These are phyloP conservation scores for Linnemannia schmuckeri DNA, from an alignment of 192 early-diverging fungal genomes.

Conservation along the genomic window DNA sequence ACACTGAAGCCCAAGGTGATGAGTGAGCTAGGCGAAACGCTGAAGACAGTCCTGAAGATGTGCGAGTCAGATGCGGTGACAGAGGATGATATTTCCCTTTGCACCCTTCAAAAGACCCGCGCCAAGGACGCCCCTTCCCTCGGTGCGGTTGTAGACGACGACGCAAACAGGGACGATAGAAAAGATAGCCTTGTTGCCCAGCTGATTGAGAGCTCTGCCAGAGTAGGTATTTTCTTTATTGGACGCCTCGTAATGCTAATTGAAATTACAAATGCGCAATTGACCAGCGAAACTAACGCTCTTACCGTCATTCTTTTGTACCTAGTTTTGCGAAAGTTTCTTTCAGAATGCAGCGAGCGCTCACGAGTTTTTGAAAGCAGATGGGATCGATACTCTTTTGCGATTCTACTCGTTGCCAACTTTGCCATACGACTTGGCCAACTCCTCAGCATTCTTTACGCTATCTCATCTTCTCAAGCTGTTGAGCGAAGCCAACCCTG, in stretches of 20 bases:
- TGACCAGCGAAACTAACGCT: neutral
- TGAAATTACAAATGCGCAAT: too few relatives aligned
- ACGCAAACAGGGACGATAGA: slow-evolving; percentile 63
- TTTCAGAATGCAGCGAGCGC: slow-evolving; percentile 84
- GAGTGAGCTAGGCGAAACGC: slow-evolving; percentile 74
- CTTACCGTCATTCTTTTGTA: neutral
- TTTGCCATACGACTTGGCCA: slow-evolving; percentile 81
- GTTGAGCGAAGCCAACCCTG: slow-evolving; percentile 75
- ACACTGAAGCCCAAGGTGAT: slow-evolving; percentile 81
- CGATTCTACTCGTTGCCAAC: slow-evolving; percentile 74
- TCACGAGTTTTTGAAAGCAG: slow-evolving; percentile 77
- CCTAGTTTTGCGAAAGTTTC: slow-evolving; percentile 86
- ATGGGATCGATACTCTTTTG: slow-evolving; percentile 75
- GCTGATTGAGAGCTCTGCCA: slow-evolving; percentile 75
- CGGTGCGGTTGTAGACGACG: slow-evolving; percentile 35
- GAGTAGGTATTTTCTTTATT: slow-evolving; percentile 58
- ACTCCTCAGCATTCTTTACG: slow-evolving; percentile 72
- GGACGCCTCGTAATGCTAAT: neutral
- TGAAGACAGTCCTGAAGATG: slow-evolving; percentile 77
- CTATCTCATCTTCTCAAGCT: slow-evolving; percentile 78
- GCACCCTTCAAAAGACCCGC: slow-evolving; percentile 33
- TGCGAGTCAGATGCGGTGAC: slow-evolving; percentile 63
- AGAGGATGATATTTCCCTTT: slow-evolving; percentile 63
- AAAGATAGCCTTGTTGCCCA: slow-evolving; percentile 66
- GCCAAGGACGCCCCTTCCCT: slow-evolving; percentile 33